Conservation (phyloP, 2,329 filamentous ascomycete species). For the Diaporthe caulivora region DNA sequence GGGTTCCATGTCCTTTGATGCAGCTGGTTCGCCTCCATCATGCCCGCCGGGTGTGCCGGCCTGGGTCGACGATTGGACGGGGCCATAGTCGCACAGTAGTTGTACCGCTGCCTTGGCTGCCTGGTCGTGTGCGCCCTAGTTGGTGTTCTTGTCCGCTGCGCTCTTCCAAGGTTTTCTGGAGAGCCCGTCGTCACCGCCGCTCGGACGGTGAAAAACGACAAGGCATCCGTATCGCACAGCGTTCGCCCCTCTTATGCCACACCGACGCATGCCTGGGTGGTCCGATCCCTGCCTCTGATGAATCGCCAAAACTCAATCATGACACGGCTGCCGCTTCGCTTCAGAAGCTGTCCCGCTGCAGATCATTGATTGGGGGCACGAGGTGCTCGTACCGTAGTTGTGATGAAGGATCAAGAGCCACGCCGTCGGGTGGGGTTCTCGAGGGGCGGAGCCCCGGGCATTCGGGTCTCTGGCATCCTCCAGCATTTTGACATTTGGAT, state of each 20-base stretch:
- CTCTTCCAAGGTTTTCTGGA: constrained; percentile 12
- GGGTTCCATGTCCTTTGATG: not conserved
- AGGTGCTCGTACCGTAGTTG: not conserved
- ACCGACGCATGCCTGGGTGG: constrained; percentile 11
- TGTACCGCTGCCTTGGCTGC: not conserved
- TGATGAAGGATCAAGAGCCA: not conserved
- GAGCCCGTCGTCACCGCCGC: constrained; percentile 19
- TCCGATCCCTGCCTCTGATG: constrained; percentile 29
- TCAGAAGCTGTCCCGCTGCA: constrained; percentile 15
- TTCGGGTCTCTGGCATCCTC: not conserved
- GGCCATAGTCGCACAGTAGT: constrained; percentile 3
- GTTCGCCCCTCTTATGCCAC: constrained; percentile 20
- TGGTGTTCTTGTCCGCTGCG: constrained; percentile 10
- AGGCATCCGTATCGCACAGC: constrained; percentile 28
- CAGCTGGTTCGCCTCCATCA: constrained; percentile 3
- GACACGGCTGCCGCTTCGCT: constrained; percentile 18
- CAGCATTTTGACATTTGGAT: not conserved
- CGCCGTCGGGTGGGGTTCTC: not conserved
- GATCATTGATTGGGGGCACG: not conserved
- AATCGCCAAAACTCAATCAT: constrained; percentile 30
- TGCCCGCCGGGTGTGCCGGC: constrained; percentile 22
- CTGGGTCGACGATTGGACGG: not conserved
- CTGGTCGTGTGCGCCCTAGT: not conserved
- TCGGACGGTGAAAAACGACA: constrained; percentile 18
- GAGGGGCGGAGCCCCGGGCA: not conserved